Evolutionary conservation across 225 moss, liverwort and hornwort genomes (phyloP).

Genomic region (Ulota crispa): DNA sequence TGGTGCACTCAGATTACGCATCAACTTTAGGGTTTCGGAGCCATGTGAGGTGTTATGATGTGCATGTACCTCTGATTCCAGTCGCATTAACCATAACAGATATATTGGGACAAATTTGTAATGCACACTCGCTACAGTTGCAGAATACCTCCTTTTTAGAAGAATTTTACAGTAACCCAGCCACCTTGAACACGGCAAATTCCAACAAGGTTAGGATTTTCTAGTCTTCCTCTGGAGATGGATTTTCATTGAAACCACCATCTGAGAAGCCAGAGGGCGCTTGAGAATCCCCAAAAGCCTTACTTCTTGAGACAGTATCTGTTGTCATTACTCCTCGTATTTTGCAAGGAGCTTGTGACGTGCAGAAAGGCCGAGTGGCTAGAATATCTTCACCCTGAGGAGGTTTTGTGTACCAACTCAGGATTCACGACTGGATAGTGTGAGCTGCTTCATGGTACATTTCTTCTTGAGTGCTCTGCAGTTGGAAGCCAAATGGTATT

Average conservation of each 20-base stretch:
- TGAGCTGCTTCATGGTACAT: conserved; percentile 16
- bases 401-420: not conserved
- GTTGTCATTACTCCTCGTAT: not conserved
- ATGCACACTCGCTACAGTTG: not conserved
- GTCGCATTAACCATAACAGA: not conserved
- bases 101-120: not conserved
- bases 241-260: not conserved
- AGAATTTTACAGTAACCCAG: not conserved
- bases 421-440: conserved; percentile 10
- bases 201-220: not conserved
- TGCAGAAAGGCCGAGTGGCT: not conserved
- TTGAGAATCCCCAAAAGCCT: no score
- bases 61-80: not conserved
- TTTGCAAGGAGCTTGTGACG: conserved; percentile 8
- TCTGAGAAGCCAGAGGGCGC: not conserved
- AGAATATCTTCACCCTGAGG: not conserved
- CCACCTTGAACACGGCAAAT: not conserved
- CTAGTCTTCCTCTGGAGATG: not conserved
- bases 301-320: not conserved
- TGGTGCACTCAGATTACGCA: not conserved
- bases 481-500: not conserved
- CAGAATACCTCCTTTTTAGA: no score
- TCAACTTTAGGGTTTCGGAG: not conserved
- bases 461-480: not conserved
- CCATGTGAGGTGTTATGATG: not conserved